These are phyloP conservation scores for Xylaria sp. DNA, from an alignment of 2,329 filamentous ascomycete genomes.

Conservation along the genomic window DNA sequence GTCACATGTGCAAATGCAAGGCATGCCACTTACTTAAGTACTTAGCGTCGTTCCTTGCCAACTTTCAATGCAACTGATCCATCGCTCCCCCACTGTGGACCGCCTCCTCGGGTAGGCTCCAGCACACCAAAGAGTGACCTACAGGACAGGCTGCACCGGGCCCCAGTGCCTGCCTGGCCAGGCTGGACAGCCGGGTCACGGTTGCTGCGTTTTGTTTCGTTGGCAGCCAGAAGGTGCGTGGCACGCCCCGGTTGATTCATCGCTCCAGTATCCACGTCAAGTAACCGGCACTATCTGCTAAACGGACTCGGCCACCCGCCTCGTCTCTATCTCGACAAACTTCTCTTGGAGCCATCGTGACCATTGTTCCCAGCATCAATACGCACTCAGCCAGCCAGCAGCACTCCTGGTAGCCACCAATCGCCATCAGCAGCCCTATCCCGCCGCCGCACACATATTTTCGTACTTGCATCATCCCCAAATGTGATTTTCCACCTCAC, in stretches of 20 bases:
- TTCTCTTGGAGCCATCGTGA: constrained; percentile 46
- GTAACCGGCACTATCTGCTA: constrained; percentile 45
- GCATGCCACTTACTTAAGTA: neutral
- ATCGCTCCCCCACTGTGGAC: constrained; percentile 28
- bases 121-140: neutral
- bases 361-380: constrained; percentile 30
- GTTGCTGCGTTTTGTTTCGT: constrained; percentile 2
- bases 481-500: constrained; percentile 35
- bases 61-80: constrained; percentile 21
- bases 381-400: constrained; percentile 24
- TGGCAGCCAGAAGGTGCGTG: constrained; percentile 13
- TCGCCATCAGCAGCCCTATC: constrained; percentile 12
- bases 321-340: constrained; percentile 47
- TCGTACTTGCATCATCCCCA: constrained; percentile 25
- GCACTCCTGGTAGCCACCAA: constrained; percentile 19
- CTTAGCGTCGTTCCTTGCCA: constrained; percentile 19
- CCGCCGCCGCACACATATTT: constrained; percentile 15
- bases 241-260: constrained; percentile 39
- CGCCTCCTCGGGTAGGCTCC: constrained; percentile 25
- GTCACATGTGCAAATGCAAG: constrained; percentile 5
- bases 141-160: constrained; percentile 5
- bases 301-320: constrained; percentile 39
- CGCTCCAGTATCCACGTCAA: constrained; percentile 37
- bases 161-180: constrained; percentile 1
- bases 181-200: constrained; percentile 1